These are phyloP conservation scores for Candida piceae DNA, from an alignment of 805 yeast genomes.

Conservation along the genomic window DNA sequence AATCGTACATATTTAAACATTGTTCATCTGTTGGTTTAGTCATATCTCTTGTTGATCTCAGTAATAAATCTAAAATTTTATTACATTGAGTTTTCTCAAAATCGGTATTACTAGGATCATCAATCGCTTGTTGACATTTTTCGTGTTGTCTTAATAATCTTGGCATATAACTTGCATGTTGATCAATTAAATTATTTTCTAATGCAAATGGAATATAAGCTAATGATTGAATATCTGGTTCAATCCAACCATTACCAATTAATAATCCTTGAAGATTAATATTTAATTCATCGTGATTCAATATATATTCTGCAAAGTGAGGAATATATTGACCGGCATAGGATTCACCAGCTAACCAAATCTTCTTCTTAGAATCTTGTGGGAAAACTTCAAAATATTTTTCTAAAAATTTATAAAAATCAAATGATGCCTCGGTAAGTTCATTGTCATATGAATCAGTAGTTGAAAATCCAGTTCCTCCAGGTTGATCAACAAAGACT, in stretches of 20 bases:
- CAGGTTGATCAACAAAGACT: slow-evolving; percentile 89
- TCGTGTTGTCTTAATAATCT: slow-evolving; percentile 47
- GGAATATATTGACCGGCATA: slow-evolving; percentile 98
- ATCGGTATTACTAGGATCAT: slow-evolving; percentile 19
- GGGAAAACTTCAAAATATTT: slow-evolving; percentile 71
- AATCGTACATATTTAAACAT: slow-evolving; percentile 84
- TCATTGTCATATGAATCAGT: slow-evolving; percentile 52
- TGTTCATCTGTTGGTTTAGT: slow-evolving; percentile 32
- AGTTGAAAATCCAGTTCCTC: slow-evolving; percentile 85
- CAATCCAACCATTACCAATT: slow-evolving; percentile 94
- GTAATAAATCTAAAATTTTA: slow-evolving; percentile 35
- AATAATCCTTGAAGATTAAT: slow-evolving; percentile 58
- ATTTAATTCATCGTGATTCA: slow-evolving; percentile 24
- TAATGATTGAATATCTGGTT: slow-evolving; percentile 79
- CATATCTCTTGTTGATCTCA: slow-evolving; percentile 28
- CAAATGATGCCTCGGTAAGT: slow-evolving; percentile 50
- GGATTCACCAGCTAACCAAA: slow-evolving; percentile 88
- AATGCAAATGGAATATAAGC: slow-evolving; percentile 71
- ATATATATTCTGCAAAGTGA: slow-evolving; percentile 64
- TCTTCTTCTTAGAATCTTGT: slow-evolving; percentile 54
- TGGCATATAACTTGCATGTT: slow-evolving; percentile 35
- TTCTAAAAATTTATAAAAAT: slow-evolving; percentile 61
- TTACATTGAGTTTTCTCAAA: slow-evolving; percentile 34
- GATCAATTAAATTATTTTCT: slow-evolving; percentile 49
- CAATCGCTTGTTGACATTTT: slow-evolving; percentile 52